Evolutionary conservation across 306 rosid genomes (phyloP), one percentile per base, ranked within the genome.

Genomic region (Quercus rubra): DNA sequence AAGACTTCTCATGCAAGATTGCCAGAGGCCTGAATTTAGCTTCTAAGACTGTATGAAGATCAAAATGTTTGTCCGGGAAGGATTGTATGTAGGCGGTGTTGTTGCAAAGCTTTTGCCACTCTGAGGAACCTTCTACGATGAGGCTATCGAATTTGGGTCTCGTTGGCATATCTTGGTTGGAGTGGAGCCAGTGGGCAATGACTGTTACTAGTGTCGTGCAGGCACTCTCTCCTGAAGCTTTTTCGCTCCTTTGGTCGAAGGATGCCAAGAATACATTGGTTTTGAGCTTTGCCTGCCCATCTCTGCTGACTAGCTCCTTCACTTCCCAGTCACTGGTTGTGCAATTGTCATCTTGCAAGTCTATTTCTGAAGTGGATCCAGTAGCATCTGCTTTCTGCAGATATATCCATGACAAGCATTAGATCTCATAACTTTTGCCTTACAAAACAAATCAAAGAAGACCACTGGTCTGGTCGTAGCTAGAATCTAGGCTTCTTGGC

Each of bases 101-200:
- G 55, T 61, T 78, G 81, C 98, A 89, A 0, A 94, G 86, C 63
- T 78, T 85, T 81, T 86, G 87, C 97, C 97, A 94, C 74, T 88
- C 90, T 2, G 23, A 64, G 61, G 94, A 94, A 41, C 98, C 97
- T 74, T 87, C 76, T 35, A 68, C 86, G 66, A 94, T 86, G 83
- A 94, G 97, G 71, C 46, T 82, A 30, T 91, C 87, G 19, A 92
- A 86, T 83, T 91, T 78, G 11, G 81, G 3, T 77, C 80, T 85
- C 43, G 93, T 83, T 8, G 94, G 98, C 84, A 89, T 79, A 41
- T 58, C 78, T 6, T 23, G 27, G 76, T 86, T 86, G 5, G 86
- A 74, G 27, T 87, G 97, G 67, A 94, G 97, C 98, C 98, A 92
- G 63, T 94, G 93, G 1, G 98, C 87, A n/a, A 87, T 90, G 35